Base-by-base conservation (phyloP, 805 yeast species). In the Maudiozyma barnettii region DNA sequence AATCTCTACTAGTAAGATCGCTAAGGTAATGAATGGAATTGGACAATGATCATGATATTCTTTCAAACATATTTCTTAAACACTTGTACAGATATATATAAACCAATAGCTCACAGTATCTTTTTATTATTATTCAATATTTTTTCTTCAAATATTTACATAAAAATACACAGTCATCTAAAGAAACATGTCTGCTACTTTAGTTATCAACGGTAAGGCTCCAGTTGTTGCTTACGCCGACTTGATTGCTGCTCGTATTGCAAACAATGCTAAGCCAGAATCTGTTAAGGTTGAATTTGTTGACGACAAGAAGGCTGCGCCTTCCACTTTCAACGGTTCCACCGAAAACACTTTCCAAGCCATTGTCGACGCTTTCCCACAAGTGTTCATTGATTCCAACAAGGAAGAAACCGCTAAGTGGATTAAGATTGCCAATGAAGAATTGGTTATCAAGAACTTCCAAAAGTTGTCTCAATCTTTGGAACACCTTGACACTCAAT, bases 121-220 rank as follows among this genome's bases (percentile, higher is more conserved):
- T 26, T 9, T 26, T 4, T 26, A 4, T 6, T 3, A 26, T 9
- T 9, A 9, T 26, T 23, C 5, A 23, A 23, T 5, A 23, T 23
- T 23, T 23, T 8, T 23, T 23, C 5, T 5, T 23, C 30, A 9
- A 26, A 26, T 26, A 26, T 26, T 3, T 26, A 26, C 2, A 9
- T 26, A 26, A 26, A 12, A 12, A 26, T 26, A 26, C 30, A 26
- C 30, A 26, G 30, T 26, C 8, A 26, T 6, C 30, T 26, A 26
- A 26, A 26, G 30, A 26, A 37, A 12, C 76, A 67, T 78, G 61
- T 69, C 72, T 37, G 48, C 54, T 49, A 60, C 65, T 43, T 72
- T 90, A 51, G 74, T 81, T 49, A 68, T 90, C 54, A 95, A 95
- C 49, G 88, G 86, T 47, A 90, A 88, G 72, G 95, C 96, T 5